phyloP scores from a whole-genome alignment of 257 asterid genomes.

The Forsythia suspensa region DNA sequence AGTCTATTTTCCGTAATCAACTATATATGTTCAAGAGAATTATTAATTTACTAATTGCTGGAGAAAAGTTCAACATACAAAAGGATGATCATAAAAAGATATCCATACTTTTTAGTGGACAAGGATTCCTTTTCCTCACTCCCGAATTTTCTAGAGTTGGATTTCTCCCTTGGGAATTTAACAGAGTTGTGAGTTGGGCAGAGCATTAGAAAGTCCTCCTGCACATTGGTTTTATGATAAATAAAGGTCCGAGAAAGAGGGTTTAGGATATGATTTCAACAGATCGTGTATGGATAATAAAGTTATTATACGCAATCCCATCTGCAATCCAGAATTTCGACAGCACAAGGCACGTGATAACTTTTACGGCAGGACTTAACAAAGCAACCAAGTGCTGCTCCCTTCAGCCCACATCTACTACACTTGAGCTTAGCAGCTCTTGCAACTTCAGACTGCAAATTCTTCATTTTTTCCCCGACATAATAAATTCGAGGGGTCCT shows the following conservation, averaged over 20 bases:
- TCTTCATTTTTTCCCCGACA: constrained; percentile 58
- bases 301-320: constrained; percentile 73
- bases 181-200: constrained; percentile 72
- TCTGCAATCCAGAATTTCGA: constrained; percentile 63
- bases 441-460: constrained; percentile 74
- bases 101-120: constrained; percentile 43
- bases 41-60: background rate
- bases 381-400: constrained; percentile 96
- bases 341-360: constrained; percentile 89
- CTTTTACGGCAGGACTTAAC: constrained; percentile 75
- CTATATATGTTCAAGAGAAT: background rate
- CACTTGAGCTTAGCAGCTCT: constrained; percentile 96
- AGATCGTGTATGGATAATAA: background rate
- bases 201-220: constrained; percentile 71
- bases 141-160: constrained; percentile 35
- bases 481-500: constrained; percentile 86
- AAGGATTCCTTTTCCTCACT: constrained; percentile 28
- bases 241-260: background rate
- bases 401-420: constrained; percentile 79
- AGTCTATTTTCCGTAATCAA: background rate
- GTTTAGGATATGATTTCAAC: background rate
- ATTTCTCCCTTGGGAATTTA: constrained; percentile 73
- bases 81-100: background rate
- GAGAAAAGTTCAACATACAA: background rate
- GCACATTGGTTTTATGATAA: constrained; percentile 21